Percentiles rank a stretch among this genome's conserved stretches.
Evolutionary conservation across 257 asterid genomes (phyloP).

Genomic region (Nicotiana tabacum): DNA sequence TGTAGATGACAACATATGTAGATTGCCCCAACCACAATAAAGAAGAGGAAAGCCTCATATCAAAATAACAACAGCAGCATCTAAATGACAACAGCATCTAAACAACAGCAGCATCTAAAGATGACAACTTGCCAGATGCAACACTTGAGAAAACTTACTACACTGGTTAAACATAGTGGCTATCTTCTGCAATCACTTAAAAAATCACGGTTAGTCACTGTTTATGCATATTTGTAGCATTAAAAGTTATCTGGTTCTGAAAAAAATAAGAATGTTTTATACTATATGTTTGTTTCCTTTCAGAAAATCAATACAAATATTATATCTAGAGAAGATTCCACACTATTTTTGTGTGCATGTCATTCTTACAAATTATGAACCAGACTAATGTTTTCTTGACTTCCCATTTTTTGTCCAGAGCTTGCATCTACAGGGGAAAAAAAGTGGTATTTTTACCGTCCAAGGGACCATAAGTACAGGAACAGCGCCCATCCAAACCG

Average conservation of each 20-base stretch:
- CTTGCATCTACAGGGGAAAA: conserved; percentile 74
- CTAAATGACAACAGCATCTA: no score
- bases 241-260: neutral
- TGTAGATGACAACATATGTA: no score
- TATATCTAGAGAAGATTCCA: neutral
- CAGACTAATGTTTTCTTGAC: neutral
- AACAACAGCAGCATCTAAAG: neutral
- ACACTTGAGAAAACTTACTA: no score
- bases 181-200: neutral
- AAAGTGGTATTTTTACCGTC: conserved; percentile 89
- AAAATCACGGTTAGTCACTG: neutral
- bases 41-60: no score
- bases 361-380: neutral
- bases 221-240: neutral
- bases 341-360: neutral
- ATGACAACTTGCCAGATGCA: no score
- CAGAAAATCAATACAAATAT: neutral
- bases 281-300: neutral
- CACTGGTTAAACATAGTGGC: neutral
- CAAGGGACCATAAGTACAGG: conserved; percentile 80
- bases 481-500: conserved; percentile 84
- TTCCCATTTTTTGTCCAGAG: conserved; percentile 24
- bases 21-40: no score
- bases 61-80: no score
- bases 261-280: neutral